A percentile compares a stretch with the other conserved stretches of the same genome.
phyloP scores from a whole-genome alignment of 2,329 filamentous ascomycete genomes.

The Sclerotinia minor region DNA sequence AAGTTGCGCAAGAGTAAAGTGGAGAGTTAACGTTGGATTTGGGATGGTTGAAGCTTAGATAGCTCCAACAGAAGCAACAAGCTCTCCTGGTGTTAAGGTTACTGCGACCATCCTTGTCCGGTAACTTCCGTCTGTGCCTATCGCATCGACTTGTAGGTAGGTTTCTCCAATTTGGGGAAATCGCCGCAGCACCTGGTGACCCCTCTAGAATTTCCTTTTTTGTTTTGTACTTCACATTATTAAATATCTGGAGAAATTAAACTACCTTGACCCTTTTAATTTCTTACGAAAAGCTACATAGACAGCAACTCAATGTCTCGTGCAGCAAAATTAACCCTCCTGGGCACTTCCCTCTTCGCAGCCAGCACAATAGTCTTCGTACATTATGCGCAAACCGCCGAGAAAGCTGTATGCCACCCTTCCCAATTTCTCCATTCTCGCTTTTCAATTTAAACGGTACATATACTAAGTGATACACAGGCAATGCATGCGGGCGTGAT shows the following conservation, averaged over 20 bases:
- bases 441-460: constrained; percentile 1
- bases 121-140: constrained; percentile 31
- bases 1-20: constrained; percentile 18
- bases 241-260: not conserved
- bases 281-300: not conserved
- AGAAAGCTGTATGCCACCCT: constrained; percentile 67
- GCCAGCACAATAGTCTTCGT: constrained; percentile 78
- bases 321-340: constrained; percentile 82
- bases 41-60: constrained; percentile 25
- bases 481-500: constrained; percentile 95
- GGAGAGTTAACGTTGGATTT: constrained; percentile 22
- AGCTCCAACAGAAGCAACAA: constrained; percentile 32
- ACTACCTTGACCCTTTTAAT: not conserved
- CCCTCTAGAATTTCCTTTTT: not conserved
- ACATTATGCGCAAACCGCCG: constrained; percentile 82
- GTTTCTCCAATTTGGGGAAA: not conserved
- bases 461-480: constrained; percentile 47
- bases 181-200: too few species aligned
- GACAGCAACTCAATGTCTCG: constrained; percentile 67
- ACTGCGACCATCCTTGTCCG: constrained; percentile 31
- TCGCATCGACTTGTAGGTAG: constrained; percentile 12
- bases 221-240: not conserved
- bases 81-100: constrained; percentile 25
- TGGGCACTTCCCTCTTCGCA: constrained; percentile 74
- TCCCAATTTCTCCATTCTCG: not conserved